Evolutionary conservation across 2,329 filamentous ascomycete species (phyloP), one percentile per base, ranked within the genome.

Genomic region (Aspergillus clavatus): DNA sequence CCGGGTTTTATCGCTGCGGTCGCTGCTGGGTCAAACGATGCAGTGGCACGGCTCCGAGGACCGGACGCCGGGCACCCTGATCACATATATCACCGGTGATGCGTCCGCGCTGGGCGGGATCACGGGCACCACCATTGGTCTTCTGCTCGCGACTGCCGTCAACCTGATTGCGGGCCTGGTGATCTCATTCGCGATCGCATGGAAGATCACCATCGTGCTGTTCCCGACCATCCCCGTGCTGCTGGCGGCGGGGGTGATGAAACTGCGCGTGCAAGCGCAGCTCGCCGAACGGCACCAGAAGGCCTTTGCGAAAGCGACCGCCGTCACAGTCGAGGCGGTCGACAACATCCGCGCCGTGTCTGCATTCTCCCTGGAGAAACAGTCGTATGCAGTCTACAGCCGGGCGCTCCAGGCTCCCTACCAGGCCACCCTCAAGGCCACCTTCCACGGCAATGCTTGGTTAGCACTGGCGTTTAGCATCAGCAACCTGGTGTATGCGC

Each of bases 161-260:
- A 87, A 85, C 61, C 77, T 88, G 35, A 48, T 87, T 5, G 79
- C 78, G 1, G 83, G 81, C 3, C 78, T 88, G 43, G 77, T 84
- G 19, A 65, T 88, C 6, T 81, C 84, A 0, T 82, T 86, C 51
- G 77, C 86, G 24, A 72, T 89, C 24, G 83, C 83, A 5, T 89
- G 86, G 86, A 84, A 81, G 58, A 87, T 89, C 50, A 83, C 84
- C 1, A 70, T 89, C 11, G 85, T 89, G 2, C 81, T 83, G 41
- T 72, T 89, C 3, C 77, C 84, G 0, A 76, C 80, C 1, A 80
- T 89, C 0, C 86, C 86, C 0, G 65, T 89, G 3, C 74, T 88
- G 11, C 70, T 89, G 0, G 79, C 80, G 1, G 76, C 83, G 0
- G 85, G 85, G 0, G 78, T 85, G 54, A 81, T 89, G 77, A 79